Evolutionary conservation across 2,329 filamentous ascomycete genomes (phyloP).

Genomic region (Fusarium sp.): DNA sequence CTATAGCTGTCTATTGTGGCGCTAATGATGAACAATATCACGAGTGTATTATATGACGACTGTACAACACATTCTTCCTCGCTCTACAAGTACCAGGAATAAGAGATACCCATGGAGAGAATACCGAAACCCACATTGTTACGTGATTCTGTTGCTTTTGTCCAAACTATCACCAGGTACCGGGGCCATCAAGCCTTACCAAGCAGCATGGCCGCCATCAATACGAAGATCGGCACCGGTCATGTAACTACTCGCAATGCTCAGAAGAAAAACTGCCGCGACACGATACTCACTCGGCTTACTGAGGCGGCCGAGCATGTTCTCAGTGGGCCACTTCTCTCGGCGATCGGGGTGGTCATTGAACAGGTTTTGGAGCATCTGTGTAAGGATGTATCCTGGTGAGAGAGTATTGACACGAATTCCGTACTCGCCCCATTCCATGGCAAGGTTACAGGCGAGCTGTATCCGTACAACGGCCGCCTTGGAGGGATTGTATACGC

Average conservation of each 20-base stretch:
- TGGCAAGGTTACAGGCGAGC: conserved; percentile 76
- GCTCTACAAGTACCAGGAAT: conserved; percentile 15
- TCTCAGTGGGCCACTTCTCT: conserved; percentile 81
- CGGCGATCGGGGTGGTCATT: conserved; percentile 77
- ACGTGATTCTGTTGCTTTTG: conserved; percentile 8
- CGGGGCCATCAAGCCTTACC: conserved; percentile 56
- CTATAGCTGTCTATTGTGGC: conserved; percentile 15
- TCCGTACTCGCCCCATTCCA: conserved; percentile 78
- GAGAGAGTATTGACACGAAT: conserved; percentile 87
- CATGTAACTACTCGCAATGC: conserved; percentile 80
- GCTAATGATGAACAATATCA: conserved; percentile 11
- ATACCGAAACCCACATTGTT: conserved; percentile 4
- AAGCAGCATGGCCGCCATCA: conserved; percentile 77
- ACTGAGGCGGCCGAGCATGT: conserved; percentile 83
- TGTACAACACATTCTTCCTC: conserved; percentile 35
- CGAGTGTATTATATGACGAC: conserved; percentile 25
- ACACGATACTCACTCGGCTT: conserved; percentile 78
- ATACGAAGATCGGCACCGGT: conserved; percentile 79
- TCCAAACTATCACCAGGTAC: not conserved
- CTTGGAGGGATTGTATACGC: conserved; percentile 82
- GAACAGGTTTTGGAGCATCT: conserved; percentile 87
- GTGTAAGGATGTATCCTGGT: conserved; percentile 83
- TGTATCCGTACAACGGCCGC: conserved; percentile 74
- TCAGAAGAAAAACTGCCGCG: conserved; percentile 79
- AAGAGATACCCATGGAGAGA: conserved; percentile 31